These are phyloP conservation scores for Suhomyces wounanorum DNA, from an alignment of 1,139 yeast genomes.

Conservation along the genomic window DNA sequence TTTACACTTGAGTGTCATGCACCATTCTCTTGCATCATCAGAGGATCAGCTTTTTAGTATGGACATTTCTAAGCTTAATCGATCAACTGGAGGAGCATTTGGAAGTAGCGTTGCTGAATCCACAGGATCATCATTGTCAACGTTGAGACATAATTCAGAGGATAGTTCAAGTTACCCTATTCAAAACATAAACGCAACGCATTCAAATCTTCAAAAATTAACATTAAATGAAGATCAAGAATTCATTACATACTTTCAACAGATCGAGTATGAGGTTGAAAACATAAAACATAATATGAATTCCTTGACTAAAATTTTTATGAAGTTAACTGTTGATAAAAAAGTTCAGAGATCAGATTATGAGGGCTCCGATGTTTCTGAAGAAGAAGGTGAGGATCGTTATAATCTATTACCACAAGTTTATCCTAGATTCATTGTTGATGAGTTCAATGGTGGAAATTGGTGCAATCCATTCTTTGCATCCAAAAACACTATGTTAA, in stretches of 20 bases:
- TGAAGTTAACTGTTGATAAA: constrained; percentile 37
- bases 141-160: constrained; percentile 23
- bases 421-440: constrained; percentile 64
- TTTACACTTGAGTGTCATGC: constrained; percentile 50
- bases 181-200: constrained; percentile 4
- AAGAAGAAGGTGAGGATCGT: constrained; percentile 37
- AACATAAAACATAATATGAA: constrained; percentile 36
- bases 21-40: constrained; percentile 27
- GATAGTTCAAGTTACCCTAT: neutral
- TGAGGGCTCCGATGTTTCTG: constrained; percentile 42
- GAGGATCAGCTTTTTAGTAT: constrained; percentile 35
- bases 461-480: constrained; percentile 70
- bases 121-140: constrained; percentile 28
- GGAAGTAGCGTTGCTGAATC: constrained; percentile 18
- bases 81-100: constrained; percentile 23
- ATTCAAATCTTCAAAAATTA: constrained; percentile 9
- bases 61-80: constrained; percentile 36
- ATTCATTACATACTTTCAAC: constrained; percentile 31
- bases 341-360: constrained; percentile 37
- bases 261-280: constrained; percentile 40
- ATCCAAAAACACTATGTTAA: constrained; percentile 39
- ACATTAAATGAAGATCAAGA: constrained; percentile 14
- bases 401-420: constrained; percentile 56
- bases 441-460: constrained; percentile 71
- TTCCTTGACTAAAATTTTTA: constrained; percentile 30